Conservation (phyloP, 345 rosid genomes). For the Salix brachista region DNA sequence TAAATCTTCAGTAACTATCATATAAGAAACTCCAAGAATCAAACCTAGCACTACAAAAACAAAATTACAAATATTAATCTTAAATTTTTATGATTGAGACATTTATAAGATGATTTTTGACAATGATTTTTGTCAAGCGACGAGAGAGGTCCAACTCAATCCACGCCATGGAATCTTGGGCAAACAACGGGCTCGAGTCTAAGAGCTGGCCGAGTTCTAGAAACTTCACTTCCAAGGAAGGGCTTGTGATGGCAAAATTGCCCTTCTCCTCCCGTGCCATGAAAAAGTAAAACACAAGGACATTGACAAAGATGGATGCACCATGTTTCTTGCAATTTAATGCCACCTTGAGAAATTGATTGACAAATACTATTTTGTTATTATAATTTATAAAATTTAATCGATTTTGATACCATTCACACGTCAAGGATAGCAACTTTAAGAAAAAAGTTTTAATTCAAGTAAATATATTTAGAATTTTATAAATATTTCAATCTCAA, state of each 20-base stretch:
- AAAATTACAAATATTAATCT: too few relatives aligned
- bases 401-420: too few relatives aligned
- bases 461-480: too few relatives aligned
- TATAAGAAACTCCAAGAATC: too few relatives aligned
- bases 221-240: neutral
- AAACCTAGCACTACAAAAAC: too few relatives aligned
- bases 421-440: too few relatives aligned
- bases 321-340: neutral
- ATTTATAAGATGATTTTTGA: too few relatives aligned
- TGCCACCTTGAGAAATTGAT: neutral
- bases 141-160: neutral
- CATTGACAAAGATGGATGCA: neutral
- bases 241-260: neutral
- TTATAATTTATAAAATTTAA: too few relatives aligned
- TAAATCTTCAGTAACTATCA: rapidly evolving
- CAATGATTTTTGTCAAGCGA: neutral
- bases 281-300: neutral
- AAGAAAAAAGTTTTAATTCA: too few relatives aligned
- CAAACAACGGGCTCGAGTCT: neutral
- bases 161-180: neutral
- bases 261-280: neutral
- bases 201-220: rapidly evolving
- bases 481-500: too few relatives aligned
- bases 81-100: too few relatives aligned
- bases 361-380: neutral